Evolutionary conservation across 2,329 filamentous ascomycete genomes (phyloP).

Genomic region (Cladosporium sp.): DNA sequence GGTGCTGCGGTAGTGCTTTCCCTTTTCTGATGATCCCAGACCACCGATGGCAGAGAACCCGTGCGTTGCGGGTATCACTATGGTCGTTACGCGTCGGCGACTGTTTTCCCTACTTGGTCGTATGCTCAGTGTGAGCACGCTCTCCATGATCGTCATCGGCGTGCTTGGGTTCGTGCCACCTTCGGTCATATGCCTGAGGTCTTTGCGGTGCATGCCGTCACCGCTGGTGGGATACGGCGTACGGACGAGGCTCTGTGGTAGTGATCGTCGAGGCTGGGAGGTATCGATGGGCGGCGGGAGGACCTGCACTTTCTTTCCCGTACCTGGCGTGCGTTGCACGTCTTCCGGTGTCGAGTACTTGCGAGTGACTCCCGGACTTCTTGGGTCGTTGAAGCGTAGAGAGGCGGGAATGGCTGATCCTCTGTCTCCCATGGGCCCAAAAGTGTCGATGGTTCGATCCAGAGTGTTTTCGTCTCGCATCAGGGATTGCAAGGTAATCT

Average conservation of each 20-base stretch:
- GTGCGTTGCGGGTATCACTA: conserved; percentile 29
- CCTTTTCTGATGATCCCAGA: conserved; percentile 10
- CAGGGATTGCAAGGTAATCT: conserved; percentile 31
- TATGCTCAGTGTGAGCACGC: conserved; percentile 30
- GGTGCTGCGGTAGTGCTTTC: conserved; percentile 5
- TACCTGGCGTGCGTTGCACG: background rate
- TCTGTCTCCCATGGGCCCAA: conserved; percentile 17
- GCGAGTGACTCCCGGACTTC: conserved; percentile 19
- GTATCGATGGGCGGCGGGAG: conserved; percentile 33
- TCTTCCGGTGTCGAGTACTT: conserved; percentile 7
- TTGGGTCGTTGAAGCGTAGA: conserved; percentile 21
- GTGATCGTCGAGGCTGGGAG: conserved; percentile 16
- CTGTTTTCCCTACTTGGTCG: conserved; percentile 23
- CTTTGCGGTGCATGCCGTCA: conserved; percentile 21
- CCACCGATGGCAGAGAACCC: conserved; percentile 22
- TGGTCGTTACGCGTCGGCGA: conserved; percentile 20
- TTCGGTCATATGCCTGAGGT: conserved; percentile 19
- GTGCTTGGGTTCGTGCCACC: conserved; percentile 2
- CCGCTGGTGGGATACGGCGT: conserved; percentile 30
- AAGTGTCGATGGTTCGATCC: conserved; percentile 16
- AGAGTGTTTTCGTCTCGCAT: conserved; percentile 26
- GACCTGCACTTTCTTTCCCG: conserved; percentile 26
- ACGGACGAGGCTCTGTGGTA: conserved; percentile 27
- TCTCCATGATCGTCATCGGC: conserved; percentile 19
- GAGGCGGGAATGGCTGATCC: conserved; percentile 21